These are phyloP conservation scores for Paraphaeosphaeria minitans DNA, from an alignment of 2,329 filamentous ascomycete species.

Conservation along the genomic window DNA sequence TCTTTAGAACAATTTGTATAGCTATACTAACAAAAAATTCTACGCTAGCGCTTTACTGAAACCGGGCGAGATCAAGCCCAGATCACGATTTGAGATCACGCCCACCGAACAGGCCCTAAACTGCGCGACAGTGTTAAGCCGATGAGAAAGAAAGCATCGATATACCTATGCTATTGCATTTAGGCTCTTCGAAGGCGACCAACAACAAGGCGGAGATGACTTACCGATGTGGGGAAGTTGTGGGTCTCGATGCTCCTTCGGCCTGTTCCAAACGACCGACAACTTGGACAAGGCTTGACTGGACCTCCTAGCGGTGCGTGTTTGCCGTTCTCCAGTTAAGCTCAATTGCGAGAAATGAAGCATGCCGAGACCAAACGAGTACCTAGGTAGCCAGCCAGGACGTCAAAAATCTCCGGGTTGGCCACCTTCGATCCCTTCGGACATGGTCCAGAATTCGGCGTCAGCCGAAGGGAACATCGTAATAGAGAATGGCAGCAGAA, in stretches of 20 bases:
- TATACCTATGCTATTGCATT: background rate
- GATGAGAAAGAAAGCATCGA: background rate
- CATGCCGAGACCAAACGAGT: background rate
- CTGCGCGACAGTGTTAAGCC: background rate
- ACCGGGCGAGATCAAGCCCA: too few species aligned
- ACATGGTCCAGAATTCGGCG: background rate
- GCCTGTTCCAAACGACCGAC: background rate
- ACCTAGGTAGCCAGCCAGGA: background rate
- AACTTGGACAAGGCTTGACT: constrained; percentile 2
- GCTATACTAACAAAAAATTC: too few species aligned
- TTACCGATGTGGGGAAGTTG: constrained; percentile 1
- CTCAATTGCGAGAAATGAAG: background rate
- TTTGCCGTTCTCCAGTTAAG: background rate
- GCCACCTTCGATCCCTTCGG: background rate
- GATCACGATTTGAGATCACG: too few species aligned
- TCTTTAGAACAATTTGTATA: too few species aligned
- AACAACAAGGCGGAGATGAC: background rate
- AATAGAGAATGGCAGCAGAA: background rate
- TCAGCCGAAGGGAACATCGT: background rate
- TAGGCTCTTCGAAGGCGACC: background rate
- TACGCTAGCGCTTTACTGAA: too few species aligned
- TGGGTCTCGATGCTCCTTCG: background rate
- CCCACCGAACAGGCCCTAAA: too few species aligned
- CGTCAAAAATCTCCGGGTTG: background rate
- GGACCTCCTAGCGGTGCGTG: constrained; percentile 7